Conservation (phyloP, 1,139 yeast genomes). For the Zygosaccharomyces pseudobailii region DNA sequence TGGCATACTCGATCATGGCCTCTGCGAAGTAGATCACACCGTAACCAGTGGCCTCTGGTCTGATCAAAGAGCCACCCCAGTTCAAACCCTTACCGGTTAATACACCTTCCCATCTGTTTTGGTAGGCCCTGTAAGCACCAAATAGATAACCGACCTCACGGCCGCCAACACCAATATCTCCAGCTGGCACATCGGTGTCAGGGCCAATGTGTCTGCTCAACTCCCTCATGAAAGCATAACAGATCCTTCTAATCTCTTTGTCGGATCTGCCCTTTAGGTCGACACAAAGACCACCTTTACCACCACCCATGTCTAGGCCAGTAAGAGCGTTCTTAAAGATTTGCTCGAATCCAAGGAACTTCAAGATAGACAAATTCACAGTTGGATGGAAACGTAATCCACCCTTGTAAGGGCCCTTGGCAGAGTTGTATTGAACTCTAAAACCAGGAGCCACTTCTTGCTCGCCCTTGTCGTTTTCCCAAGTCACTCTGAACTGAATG, state of each 20-base stretch:
- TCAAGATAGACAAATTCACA: slow-evolving; percentile 89
- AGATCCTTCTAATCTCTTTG: slow-evolving; percentile 92
- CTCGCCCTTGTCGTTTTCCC: slow-evolving; percentile 95
- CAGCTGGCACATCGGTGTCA: slow-evolving; percentile 97
- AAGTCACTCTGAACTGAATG: slow-evolving; percentile 91
- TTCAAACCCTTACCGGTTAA: slow-evolving; percentile 95
- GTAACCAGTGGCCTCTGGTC: slow-evolving; percentile 99
- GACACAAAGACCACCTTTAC: slow-evolving; percentile 98
- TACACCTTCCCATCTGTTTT: slow-evolving; percentile 94
- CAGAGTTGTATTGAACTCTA: slow-evolving; percentile 98
- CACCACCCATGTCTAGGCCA: slow-evolving; percentile 98
- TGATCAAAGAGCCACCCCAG: slow-evolving; percentile 98
- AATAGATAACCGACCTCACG: slow-evolving; percentile 89
- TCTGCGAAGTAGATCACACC: slow-evolving; percentile 96
- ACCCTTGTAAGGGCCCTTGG: slow-evolving; percentile 98
- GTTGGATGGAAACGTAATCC: slow-evolving; percentile 98
- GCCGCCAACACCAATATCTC: slow-evolving; percentile 93
- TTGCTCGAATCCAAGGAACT: slow-evolving; percentile 97
- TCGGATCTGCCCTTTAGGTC: slow-evolving; percentile 94
- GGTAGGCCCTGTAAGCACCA: slow-evolving; percentile 93
- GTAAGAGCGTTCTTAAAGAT: slow-evolving; percentile 97
- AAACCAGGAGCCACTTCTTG: slow-evolving; percentile 93
- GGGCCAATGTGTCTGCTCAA: slow-evolving; percentile 94
- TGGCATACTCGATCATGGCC: slow-evolving; percentile 94
- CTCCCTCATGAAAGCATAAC: slow-evolving; percentile 93